A percentile compares a stretch with the other conserved stretches of the same genome.
Evolutionary conservation across 2,329 filamentous ascomycete genomes (phyloP).

Genomic region (Aspergillus alliaceus): DNA sequence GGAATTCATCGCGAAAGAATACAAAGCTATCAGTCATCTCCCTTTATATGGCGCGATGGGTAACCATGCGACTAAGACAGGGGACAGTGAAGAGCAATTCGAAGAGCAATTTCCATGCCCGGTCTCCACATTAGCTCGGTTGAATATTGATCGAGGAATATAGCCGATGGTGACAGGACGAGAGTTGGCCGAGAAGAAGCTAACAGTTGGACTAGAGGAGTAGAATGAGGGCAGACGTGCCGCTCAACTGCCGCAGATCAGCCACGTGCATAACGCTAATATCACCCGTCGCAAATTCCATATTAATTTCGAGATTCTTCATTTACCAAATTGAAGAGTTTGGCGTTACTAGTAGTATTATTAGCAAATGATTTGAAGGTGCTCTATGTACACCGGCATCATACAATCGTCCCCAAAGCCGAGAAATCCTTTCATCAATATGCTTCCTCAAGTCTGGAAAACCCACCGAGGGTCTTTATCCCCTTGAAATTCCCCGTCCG

Average conservation of each 20-base stretch:
- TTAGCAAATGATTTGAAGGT: neutral
- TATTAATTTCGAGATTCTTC: neutral
- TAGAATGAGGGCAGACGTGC: slow-evolving; percentile 3
- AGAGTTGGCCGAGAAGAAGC: neutral
- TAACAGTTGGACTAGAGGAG: neutral
- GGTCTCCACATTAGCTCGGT: neutral
- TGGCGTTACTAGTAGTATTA: too few species aligned
- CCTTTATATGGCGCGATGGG: neutral
- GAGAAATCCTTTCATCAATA: neutral
- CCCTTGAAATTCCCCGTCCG: slow-evolving; percentile 56
- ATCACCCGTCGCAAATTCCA: neutral
- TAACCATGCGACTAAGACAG: neutral
- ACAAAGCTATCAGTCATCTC: neutral
- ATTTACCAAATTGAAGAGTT: neutral
- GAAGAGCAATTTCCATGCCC: neutral
- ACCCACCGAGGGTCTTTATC: slow-evolving; percentile 66
- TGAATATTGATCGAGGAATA: neutral
- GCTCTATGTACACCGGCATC: neutral
- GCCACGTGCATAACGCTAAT: slow-evolving; percentile 11
- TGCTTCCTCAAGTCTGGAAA: slow-evolving; percentile 55
- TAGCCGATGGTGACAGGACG: neutral
- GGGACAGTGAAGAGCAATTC: neutral
- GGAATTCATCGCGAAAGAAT: neutral
- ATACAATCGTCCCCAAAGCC: neutral
- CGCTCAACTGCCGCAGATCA: slow-evolving; percentile 8